phyloP scores from a whole-genome alignment of 768 basidiomycete genomes.

The Auricularia cornea region DNA sequence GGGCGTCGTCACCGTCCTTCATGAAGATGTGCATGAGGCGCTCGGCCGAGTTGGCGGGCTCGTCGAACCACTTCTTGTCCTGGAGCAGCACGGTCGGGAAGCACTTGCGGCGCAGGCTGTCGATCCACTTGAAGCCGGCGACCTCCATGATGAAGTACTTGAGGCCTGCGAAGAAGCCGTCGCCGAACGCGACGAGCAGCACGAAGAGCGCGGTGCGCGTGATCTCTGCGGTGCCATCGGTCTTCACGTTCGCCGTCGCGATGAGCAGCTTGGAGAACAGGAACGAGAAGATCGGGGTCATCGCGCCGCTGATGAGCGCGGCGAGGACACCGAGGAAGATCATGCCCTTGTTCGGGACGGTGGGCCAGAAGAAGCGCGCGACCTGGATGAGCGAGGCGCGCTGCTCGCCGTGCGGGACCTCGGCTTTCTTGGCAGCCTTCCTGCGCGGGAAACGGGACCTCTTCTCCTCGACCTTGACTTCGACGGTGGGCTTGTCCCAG shows the following conservation, averaged over 20 bases:
- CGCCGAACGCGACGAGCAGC: conserved; percentile 62
- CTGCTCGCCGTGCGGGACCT: neutral
- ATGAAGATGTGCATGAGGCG: conserved; percentile 66
- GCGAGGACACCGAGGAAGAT: conserved; percentile 60
- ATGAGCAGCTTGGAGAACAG: conserved; percentile 75
- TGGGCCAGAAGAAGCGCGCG: conserved; percentile 52
- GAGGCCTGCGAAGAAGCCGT: conserved; percentile 65
- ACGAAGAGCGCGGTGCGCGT: conserved; percentile 26
- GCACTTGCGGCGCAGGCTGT: conserved; percentile 46
- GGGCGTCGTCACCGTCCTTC: conserved; percentile 86
- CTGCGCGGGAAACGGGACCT: neutral
- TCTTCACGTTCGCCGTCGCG: conserved; percentile 63
- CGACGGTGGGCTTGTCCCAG: conserved; percentile 11
- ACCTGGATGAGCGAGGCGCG: conserved; percentile 35
- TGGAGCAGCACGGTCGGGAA: conserved; percentile 59
- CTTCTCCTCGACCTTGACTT: conserved; percentile 17
- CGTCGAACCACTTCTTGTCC: conserved; percentile 85
- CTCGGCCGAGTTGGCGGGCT: conserved; percentile 46
- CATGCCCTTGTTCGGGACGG: conserved; percentile 64
- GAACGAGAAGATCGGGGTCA: conserved; percentile 89
- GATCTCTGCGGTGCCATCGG: conserved; percentile 61
- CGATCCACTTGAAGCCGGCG: conserved; percentile 67
- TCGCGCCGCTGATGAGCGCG: conserved; percentile 68
- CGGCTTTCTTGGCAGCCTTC: neutral
- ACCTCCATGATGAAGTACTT: conserved; percentile 80